Base-by-base conservation (phyloP, 139 green algal genomes). In the Volvox reticuliferus region DNA sequence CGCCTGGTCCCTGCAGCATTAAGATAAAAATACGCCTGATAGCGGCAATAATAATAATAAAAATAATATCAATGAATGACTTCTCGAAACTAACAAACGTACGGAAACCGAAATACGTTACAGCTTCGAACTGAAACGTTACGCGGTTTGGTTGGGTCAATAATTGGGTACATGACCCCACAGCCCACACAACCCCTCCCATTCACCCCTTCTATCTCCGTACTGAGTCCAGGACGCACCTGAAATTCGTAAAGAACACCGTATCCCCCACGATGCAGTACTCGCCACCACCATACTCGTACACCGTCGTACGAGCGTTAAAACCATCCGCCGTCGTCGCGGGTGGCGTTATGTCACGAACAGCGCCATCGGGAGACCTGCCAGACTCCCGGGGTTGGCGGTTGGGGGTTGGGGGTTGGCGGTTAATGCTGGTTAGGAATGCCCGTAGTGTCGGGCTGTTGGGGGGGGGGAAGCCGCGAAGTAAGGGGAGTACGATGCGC, bases 211-310 rank as follows among this genome's bases (percentile, higher is more conserved):
- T 55, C 44, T 9, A 55, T 9, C 44, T 55, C 44, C 44, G 44
- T 12, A 73, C 65, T 17, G 2, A 73, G 65, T 73, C 65, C 6
- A 12, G 65, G 6, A 55, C 85, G 14, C 71, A 91, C 92, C 87
- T 94, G 90, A 97, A 97, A 91, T 98, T 98, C 63, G 91, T 94
- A 87, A 96, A 98, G 89, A 95, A 95, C 12, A 95, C 87, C 0
- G 62, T 82, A n/a, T 81, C 78, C 5, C 85, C 91, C 5, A 86
- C 78, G 20, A 97, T 20, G 19, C 90, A 69, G 80, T 93, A 96
- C 0, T 95, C 93, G n/a, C 93, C 95, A 28, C 96, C 96, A 35
- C 94, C 93, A 77, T 96, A 97, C 91, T 96, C 93, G 63, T 97
- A 96, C 88, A 98, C 96, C 0, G 93, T 93, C 0, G 95, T 98